These are phyloP conservation scores for Crithidia bombi DNA, from an alignment of 208 protist genomes.

Conservation along the genomic window DNA sequence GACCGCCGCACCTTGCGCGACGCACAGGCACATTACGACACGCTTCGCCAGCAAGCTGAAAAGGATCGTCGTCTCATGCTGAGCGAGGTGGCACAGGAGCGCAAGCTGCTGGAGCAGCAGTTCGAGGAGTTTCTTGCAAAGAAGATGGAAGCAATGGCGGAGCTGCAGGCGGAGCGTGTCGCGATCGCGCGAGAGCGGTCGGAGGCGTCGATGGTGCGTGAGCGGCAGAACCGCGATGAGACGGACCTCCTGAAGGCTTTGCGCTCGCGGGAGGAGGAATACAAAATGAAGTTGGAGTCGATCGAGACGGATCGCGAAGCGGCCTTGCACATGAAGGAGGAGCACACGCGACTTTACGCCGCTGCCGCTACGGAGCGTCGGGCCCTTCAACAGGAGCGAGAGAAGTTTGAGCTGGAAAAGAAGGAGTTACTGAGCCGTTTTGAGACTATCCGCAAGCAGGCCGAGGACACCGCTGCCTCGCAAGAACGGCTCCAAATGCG, in stretches of 20 bases:
- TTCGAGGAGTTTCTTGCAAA: conserved; percentile 79
- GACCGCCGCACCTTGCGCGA: conserved; percentile 73
- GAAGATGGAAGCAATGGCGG: conserved; percentile 73
- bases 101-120: conserved; percentile 84
- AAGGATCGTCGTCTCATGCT: conserved; percentile 82
- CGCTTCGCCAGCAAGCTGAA: conserved; percentile 80
- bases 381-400: conserved; percentile 65
- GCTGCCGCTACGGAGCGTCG: conserved; percentile 61
- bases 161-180: conserved; percentile 81
- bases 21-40: conserved; percentile 76
- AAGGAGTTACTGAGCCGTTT: conserved; percentile 71
- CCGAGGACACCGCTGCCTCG: conserved; percentile 62
- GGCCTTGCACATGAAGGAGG: conserved; percentile 55
- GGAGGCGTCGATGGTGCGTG: conserved; percentile 67
- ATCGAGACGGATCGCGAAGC: conserved; percentile 73
- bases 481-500: conserved; percentile 64
- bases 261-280: conserved; percentile 76
- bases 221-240: conserved; percentile 85
- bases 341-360: conserved; percentile 62
- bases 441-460: conserved; percentile 64
- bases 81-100: conserved; percentile 78
- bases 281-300: conserved; percentile 57
- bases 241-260: conserved; percentile 73
- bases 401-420: conserved; percentile 86
- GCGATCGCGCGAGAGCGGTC: conserved; percentile 70